Evolutionary conservation across 106 monocot species (phyloP).

Genomic region (Vanilla planifolia): DNA sequence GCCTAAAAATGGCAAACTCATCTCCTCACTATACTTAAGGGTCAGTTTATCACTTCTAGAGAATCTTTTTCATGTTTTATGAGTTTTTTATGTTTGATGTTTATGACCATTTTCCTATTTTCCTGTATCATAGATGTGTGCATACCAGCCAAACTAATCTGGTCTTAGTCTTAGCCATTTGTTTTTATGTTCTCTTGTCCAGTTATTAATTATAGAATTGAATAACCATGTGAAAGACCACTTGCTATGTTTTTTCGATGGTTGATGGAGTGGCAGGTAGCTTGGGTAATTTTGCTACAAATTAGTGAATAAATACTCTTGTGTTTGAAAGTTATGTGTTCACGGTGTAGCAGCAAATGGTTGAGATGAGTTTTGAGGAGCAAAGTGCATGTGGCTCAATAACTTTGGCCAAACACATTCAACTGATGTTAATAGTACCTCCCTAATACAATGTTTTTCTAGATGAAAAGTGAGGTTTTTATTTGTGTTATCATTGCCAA

Average conservation of each 20-base stretch:
- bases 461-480: not conserved
- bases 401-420: not conserved
- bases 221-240: not conserved
- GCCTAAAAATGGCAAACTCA: no score
- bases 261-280: no score
- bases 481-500: not conserved
- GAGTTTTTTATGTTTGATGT: no score
- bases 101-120: not conserved
- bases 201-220: not conserved
- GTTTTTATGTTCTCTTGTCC: not conserved
- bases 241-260: no score
- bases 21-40: no score
- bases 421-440: not conserved
- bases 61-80: not conserved
- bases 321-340: not conserved
- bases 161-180: not conserved
- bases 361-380: not conserved
- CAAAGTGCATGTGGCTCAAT: not conserved
- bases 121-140: not conserved
- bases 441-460: not conserved
- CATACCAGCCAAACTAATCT: not conserved
- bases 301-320: not conserved
- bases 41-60: no score
- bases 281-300: no score
- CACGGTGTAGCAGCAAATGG: not conserved